Base-by-base conservation (phyloP, 2,329 filamentous ascomycete genomes). In the Fusarium zealandicum region DNA sequence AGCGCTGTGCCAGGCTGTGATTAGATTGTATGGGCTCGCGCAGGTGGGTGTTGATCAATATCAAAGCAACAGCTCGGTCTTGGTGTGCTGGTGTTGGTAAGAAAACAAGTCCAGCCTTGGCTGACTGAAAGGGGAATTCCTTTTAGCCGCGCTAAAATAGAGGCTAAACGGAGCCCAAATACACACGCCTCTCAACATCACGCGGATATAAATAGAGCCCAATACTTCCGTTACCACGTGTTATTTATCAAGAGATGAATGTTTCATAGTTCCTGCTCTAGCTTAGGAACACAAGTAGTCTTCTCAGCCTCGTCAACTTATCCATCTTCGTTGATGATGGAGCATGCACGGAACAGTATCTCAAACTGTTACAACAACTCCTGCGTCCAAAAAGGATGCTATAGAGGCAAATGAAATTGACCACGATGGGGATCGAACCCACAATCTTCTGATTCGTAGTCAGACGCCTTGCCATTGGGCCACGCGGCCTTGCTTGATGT, bases 371-470 rank as follows among this genome's bases (percentile, higher is more conserved):
- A 31, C 13, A 31, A 5, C 28, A 31, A 13, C 28, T 7, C 12
- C 28, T 3, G 22, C 22, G 6, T 8, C 7, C 20, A 6, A 5
- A 25, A 8, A n/a, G n/a, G n/a, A n/a, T n/a, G 8, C 7, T 8
- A 25, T 3, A 8, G 8, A 8, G 3, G 22, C 43, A 56, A 61
- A 63, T 59, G 47, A 7, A 47, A 25, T 46, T 54, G 60, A 59
- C 58, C 51, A 60, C 43, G 58, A 43, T 58, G 43, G 55, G 61
- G 63, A 56, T 63, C 55, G 59, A 55, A 51, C 54, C 45, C 60
- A 57, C 35, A 47, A 63, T 64, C 58, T 61, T 51, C 58, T 61
- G 54, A 59, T 61, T 61, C 55, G 58, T 59, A 62, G 49, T 57
- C 52, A 59, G 59, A 57, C 49, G 50, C 56, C 52, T 54, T 59